Evolutionary conservation across 2,329 filamentous ascomycete species (phyloP).

Genomic region (Pseudogymnoascus sp.): DNA sequence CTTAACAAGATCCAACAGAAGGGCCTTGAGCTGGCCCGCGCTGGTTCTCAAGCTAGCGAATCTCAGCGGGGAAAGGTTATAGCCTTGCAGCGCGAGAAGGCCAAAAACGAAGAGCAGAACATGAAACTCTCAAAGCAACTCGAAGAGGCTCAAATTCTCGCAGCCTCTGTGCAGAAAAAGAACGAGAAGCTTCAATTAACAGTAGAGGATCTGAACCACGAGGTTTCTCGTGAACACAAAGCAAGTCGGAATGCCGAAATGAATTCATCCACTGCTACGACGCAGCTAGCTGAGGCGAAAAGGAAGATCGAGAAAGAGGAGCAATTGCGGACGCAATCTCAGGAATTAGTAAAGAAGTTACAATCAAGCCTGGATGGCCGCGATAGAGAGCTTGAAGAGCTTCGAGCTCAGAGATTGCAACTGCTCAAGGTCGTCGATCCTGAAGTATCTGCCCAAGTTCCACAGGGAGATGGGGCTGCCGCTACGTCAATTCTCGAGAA

Average conservation of each 20-base stretch:
- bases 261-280: constrained; percentile 67
- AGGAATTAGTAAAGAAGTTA: constrained; percentile 74
- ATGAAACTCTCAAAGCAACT: constrained; percentile 74
- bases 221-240: constrained; percentile 84
- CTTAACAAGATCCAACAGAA: constrained; percentile 97
- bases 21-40: constrained; percentile 89
- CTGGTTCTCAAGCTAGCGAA: constrained; percentile 77
- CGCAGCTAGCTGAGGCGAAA: constrained; percentile 83
- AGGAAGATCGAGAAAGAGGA: constrained; percentile 84
- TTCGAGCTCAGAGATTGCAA: constrained; percentile 70
- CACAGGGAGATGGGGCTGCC: constrained; percentile 49
- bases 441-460: constrained; percentile 40
- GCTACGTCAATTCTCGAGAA: constrained; percentile 53
- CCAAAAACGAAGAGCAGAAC: constrained; percentile 74
- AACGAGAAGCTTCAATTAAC: constrained; percentile 85
- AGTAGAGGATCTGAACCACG: constrained; percentile 87
- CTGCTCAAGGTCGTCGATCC: constrained; percentile 84
- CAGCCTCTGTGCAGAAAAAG: constrained; percentile 84
- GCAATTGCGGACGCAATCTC: constrained; percentile 76
- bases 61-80: constrained; percentile 70
- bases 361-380: constrained; percentile 72
- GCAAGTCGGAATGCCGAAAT: constrained; percentile 86
- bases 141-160: constrained; percentile 73
- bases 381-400: constrained; percentile 72
- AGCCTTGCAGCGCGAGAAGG: constrained; percentile 75